Evolutionary conservation across 2,329 filamentous ascomycete genomes (phyloP).

Genomic region (Ophidiomyces ophidiicola): DNA sequence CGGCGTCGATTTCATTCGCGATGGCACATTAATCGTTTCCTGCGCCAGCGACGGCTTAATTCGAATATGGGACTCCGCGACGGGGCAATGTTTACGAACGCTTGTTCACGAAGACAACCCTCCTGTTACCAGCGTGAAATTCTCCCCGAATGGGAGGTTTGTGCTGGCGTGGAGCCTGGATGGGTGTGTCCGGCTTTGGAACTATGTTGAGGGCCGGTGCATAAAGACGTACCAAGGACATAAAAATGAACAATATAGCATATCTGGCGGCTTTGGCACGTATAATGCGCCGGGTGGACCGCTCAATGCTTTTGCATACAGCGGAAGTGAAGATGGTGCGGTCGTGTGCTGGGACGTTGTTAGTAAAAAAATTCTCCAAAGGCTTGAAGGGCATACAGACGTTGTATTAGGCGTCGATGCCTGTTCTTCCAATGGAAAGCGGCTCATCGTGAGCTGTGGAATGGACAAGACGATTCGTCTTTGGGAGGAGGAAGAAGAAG

Average conservation of each 20-base stretch:
- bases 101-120: slow-evolving; percentile 95
- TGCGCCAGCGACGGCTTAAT: slow-evolving; percentile 87
- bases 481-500: slow-evolving; percentile 39
- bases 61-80: slow-evolving; percentile 89
- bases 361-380: slow-evolving; percentile 70
- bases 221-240: slow-evolving; percentile 98
- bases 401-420: slow-evolving; percentile 50
- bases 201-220: slow-evolving; percentile 80
- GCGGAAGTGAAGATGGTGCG: slow-evolving; percentile 71
- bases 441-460: slow-evolving; percentile 49
- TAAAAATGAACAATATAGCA: slow-evolving; percentile 66
- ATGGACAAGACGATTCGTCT: slow-evolving; percentile 50
- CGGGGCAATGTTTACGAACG: slow-evolving; percentile 87
- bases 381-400: slow-evolving; percentile 44
- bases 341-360: slow-evolving; percentile 84
- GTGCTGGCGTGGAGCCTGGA: slow-evolving; percentile 88
- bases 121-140: slow-evolving; percentile 75
- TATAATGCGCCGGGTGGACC: slow-evolving; percentile 33
- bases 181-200: slow-evolving; percentile 81
- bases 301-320: slow-evolving; percentile 54
- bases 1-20: slow-evolving; percentile 82
- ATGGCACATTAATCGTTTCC: slow-evolving; percentile 83
- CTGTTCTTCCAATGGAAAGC: slow-evolving; percentile 38
- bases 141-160: slow-evolving; percentile 87
- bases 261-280: slow-evolving; percentile 72